Evolutionary conservation across 345 rosid species (phyloP).

Genomic region (Streptanthus diversifolius): DNA sequence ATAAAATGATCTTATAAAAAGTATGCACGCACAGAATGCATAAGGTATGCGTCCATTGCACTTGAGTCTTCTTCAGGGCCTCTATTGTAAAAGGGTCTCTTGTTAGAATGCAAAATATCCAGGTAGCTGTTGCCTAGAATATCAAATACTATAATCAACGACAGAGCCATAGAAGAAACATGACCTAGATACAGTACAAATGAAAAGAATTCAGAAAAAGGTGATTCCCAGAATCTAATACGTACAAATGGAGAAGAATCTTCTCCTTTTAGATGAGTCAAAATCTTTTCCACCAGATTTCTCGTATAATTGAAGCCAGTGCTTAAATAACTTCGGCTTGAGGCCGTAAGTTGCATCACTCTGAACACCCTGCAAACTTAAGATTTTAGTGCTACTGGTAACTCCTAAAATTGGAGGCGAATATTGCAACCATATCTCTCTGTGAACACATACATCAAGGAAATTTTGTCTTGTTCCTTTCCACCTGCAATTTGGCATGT

Average conservation of each 20-base stretch:
- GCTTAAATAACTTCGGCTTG: conserved; percentile 66
- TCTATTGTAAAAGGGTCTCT: conserved; percentile 76
- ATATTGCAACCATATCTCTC: background rate
- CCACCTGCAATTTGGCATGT: conserved; percentile 70
- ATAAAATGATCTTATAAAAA: conserved; percentile 5
- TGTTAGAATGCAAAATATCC: conserved; percentile 80
- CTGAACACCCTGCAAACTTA: conserved; percentile 46
- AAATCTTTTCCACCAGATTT: conserved; percentile 62
- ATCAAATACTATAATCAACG: conserved; percentile 14
- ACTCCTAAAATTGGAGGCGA: background rate
- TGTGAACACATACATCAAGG: conserved; percentile 46
- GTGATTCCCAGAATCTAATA: conserved; percentile 9
- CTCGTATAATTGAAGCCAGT: conserved; percentile 67
- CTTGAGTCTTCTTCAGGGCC: conserved; percentile 77
- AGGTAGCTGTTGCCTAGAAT: conserved; percentile 65
- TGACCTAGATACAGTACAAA: conserved; percentile 4
- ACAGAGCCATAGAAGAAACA: conserved; percentile 22
- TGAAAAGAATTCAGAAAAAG: background rate
- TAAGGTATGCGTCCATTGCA: conserved; percentile 71
- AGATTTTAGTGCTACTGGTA: background rate
- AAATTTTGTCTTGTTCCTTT: conserved; percentile 61
- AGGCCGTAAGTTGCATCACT: conserved; percentile 44
- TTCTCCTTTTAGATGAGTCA: conserved; percentile 59
- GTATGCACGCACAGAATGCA: conserved; percentile 72
- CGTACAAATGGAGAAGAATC: conserved; percentile 83